Evolutionary conservation across 129 eudicot species (phyloP).

Genomic region (Logfia minima): DNA sequence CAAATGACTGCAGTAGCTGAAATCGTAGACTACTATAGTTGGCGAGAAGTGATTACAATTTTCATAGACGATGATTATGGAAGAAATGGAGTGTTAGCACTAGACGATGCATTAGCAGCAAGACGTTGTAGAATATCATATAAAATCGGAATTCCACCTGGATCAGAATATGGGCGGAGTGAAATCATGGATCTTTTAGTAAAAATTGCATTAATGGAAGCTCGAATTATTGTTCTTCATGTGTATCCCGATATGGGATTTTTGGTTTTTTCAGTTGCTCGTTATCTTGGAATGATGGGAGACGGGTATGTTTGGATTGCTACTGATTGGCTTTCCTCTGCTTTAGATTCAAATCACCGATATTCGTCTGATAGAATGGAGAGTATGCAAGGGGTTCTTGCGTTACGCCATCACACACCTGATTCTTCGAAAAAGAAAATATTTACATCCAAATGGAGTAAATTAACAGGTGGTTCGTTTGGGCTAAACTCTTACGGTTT

Average conservation of each 20-base stretch:
- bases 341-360: constrained; percentile 55
- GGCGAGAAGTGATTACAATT: constrained; percentile 73
- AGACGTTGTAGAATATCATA: constrained; percentile 67
- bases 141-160: constrained; percentile 70
- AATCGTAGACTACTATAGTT: constrained; percentile 56
- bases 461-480: constrained; percentile 46
- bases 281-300: constrained; percentile 82
- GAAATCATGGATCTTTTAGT: constrained; percentile 81
- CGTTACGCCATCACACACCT: constrained; percentile 69
- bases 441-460: constrained; percentile 54
- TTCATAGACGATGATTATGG: constrained; percentile 89
- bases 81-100: constrained; percentile 76
- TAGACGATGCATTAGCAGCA: constrained; percentile 79
- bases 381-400: constrained; percentile 79
- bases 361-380: constrained; percentile 48
- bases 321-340: constrained; percentile 90
- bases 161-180: constrained; percentile 44
- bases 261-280: constrained; percentile 63
- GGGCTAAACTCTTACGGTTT: constrained; percentile 79
- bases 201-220: constrained; percentile 69
- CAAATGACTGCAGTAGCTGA: constrained; percentile 88
- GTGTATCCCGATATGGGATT: constrained; percentile 67
- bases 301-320: constrained; percentile 94
- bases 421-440: constrained; percentile 53
- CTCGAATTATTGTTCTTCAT: constrained; percentile 83